Evolutionary conservation across 345 rosid genomes (phyloP).

Genomic region (Eucalyptus paniculata): DNA sequence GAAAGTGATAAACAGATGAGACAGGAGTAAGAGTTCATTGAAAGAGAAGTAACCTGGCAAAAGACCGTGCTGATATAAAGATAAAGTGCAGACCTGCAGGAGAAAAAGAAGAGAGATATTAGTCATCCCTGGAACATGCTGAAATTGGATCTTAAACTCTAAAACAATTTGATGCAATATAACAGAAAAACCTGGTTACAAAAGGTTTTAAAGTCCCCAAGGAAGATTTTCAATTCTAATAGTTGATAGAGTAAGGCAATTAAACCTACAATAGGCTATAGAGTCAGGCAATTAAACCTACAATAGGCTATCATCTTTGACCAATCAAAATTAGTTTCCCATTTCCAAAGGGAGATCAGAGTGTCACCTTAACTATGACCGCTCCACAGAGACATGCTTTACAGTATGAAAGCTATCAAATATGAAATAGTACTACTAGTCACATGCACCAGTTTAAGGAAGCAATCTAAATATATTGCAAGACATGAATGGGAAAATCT

Average conservation of each 20-base stretch:
- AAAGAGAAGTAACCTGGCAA: constrained; percentile 40
- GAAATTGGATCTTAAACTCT: neutral
- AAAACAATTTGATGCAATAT: neutral
- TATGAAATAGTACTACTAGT: neutral
- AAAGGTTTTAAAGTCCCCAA: neutral
- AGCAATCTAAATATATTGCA: neutral
- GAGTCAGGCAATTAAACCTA: neutral
- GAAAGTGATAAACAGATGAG: neutral
- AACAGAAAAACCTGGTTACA: neutral
- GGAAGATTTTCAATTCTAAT: neutral
- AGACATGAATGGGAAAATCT: neutral
- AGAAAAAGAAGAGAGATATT: neutral
- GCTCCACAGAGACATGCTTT: neutral
- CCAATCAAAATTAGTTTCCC: neutral
- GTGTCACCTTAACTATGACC: neutral
- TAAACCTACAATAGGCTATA: neutral
- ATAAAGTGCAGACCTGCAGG: constrained; percentile 22
- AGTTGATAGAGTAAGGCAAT: neutral
- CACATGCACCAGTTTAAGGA: neutral
- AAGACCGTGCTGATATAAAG: constrained; percentile 42
- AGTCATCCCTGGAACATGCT: neutral
- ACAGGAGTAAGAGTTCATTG: neutral
- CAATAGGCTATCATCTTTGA: neutral
- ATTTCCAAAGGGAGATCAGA: neutral
- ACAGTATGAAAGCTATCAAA: neutral